Evolutionary conservation across 768 basidiomycete genomes (phyloP).

Genomic region (Megacollybia marginata): DNA sequence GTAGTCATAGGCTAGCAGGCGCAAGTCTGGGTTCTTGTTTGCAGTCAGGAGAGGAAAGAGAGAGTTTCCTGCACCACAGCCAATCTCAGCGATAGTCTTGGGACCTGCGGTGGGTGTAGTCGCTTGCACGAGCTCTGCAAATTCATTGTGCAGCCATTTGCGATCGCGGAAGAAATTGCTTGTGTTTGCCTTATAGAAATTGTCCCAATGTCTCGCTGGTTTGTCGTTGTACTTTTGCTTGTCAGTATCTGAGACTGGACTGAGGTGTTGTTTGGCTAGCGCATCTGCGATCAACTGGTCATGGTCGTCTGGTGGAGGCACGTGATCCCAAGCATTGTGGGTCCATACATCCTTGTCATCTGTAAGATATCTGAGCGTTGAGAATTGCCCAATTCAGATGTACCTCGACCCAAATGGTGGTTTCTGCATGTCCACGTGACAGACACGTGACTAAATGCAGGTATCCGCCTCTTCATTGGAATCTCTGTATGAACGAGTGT

Average conservation of each 20-base stretch:
- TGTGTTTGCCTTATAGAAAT: constrained; percentile 82
- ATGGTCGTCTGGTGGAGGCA: constrained; percentile 78
- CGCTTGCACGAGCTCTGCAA: constrained; percentile 76
- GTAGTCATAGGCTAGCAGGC: constrained; percentile 83
- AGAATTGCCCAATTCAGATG: neutral
- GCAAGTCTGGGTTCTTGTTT: constrained; percentile 75
- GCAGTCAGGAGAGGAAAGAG: constrained; percentile 81
- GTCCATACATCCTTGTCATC: constrained; percentile 71
- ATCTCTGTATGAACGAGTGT: neutral
- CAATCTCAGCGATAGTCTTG: constrained; percentile 75
- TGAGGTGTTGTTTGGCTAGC: constrained; percentile 58
- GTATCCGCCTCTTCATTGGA: neutral
- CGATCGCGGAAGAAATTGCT: constrained; percentile 92
- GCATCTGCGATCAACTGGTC: constrained; percentile 63
- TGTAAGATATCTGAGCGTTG: constrained; percentile 51
- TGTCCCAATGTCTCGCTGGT: constrained; percentile 76
- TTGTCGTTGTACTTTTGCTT: constrained; percentile 66
- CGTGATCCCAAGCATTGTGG: constrained; percentile 91
- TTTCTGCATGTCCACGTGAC: neutral
- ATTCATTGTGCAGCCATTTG: constrained; percentile 95
- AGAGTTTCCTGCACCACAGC: constrained; percentile 96
- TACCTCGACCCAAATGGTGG: constrained; percentile 3
- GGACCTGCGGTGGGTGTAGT: constrained; percentile 70
- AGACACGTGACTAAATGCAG: constrained; percentile 13
- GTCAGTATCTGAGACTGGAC: constrained; percentile 70